These are phyloP conservation scores for Ganoderma sp. DNA, from an alignment of 1,284 basidiomycete species.

Conservation along the genomic window DNA sequence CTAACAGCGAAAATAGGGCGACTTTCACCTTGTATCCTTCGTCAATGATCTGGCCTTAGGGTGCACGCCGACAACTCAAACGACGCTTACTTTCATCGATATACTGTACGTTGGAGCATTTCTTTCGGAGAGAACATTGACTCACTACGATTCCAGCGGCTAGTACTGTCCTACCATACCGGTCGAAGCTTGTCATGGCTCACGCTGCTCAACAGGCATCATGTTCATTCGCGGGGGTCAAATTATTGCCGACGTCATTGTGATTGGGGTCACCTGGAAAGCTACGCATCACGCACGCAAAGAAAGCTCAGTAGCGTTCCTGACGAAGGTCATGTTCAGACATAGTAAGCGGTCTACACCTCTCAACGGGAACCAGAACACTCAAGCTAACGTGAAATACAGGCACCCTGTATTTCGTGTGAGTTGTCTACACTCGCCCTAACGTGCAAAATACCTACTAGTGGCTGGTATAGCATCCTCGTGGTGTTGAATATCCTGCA, in stretches of 20 bases:
- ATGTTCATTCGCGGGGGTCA: neutral
- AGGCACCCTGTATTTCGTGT: constrained; percentile 5
- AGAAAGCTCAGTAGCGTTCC: neutral
- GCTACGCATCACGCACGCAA: neutral
- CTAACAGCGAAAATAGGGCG: neutral
- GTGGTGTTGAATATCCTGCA: constrained; percentile 2
- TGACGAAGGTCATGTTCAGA: constrained; percentile 5
- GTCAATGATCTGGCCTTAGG: neutral
- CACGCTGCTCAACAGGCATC: neutral
- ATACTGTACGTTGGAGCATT: neutral
- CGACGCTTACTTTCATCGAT: neutral
- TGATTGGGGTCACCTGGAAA: constrained; percentile 2
- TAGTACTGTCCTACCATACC: neutral
- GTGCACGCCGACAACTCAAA: neutral
- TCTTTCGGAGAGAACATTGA: neutral
- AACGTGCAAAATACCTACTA: neutral
- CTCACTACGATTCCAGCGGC: neutral
- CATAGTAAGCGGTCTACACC: neutral
- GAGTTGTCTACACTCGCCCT: neutral
- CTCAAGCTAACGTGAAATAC: neutral
- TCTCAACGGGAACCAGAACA: neutral
- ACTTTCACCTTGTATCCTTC: neutral
- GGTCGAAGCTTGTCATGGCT: neutral
- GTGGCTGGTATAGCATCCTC: neutral
- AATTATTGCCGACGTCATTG: neutral